A percentile compares a stretch with the other conserved stretches of the same genome.
Evolutionary conservation across 192 early-diverging fungal species (phyloP).

Genomic region (Bifiguratus adelaidae): DNA sequence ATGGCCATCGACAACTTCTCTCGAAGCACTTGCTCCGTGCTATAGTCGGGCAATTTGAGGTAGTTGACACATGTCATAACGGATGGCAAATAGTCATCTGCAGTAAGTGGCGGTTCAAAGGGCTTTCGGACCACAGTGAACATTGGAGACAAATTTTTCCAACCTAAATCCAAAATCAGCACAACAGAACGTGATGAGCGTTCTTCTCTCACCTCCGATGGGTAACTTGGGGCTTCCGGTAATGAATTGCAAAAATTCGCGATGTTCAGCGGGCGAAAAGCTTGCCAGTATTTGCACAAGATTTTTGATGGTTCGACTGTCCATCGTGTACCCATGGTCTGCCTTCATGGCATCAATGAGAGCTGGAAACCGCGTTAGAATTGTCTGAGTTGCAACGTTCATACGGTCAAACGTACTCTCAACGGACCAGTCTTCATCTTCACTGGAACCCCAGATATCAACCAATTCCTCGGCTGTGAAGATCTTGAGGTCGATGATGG

Average conservation of each 20-base stretch:
- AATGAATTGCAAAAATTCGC: constrained; percentile 78
- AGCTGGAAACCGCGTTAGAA: no score
- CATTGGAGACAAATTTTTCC: constrained; percentile 66
- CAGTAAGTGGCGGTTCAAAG: constrained; percentile 41
- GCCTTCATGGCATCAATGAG: constrained; percentile 62
- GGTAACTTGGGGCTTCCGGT: constrained; percentile 87
- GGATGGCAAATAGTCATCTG: constrained; percentile 78
- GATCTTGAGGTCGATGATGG: constrained; percentile 50
- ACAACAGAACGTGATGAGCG: no score
- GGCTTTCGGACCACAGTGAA: constrained; percentile 83
- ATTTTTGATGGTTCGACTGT: constrained; percentile 54
- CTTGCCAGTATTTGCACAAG: constrained; percentile 60
- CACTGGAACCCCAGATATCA: constrained; percentile 48
- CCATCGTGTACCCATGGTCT: constrained; percentile 74
- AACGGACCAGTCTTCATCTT: constrained; percentile 69
- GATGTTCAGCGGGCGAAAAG: constrained; percentile 45
- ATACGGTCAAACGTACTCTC: constrained; percentile 49
- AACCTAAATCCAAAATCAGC: constrained; percentile 34
- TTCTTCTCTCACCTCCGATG: constrained; percentile 50
- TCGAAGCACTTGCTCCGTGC: constrained; percentile 45
- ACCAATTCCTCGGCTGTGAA: constrained; percentile 68
- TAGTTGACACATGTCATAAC: constrained; percentile 98
- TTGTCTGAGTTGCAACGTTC: no score
- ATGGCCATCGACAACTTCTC: constrained; percentile 59
- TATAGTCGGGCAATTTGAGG: constrained; percentile 86